Conservation (phyloP, 148 eudicot species). For the Rhododendron ovatum region DNA sequence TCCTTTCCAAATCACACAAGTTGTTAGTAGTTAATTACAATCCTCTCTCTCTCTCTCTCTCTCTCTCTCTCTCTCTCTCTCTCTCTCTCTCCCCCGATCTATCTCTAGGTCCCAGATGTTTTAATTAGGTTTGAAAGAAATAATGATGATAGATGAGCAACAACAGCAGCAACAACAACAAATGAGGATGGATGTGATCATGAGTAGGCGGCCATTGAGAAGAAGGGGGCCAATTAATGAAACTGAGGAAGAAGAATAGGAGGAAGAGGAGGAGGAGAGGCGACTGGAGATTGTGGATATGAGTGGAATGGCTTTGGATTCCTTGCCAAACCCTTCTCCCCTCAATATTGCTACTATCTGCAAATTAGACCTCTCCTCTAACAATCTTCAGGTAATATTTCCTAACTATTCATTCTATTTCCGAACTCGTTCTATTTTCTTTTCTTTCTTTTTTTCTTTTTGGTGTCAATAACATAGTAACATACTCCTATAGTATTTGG, state of each 20-base stretch:
- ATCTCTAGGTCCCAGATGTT: background rate
- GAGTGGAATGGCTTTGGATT: constrained; percentile 51
- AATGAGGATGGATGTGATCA: constrained; percentile 7
- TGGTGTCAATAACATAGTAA: no score
- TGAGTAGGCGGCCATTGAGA: background rate
- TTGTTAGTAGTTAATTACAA: background rate
- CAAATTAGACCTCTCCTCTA: constrained; percentile 74
- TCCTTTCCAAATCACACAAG: background rate
- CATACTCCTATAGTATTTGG: no score
- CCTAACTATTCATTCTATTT: background rate
- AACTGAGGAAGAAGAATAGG: background rate
- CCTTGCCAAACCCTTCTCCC: constrained; percentile 42
- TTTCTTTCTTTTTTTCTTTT: background rate
- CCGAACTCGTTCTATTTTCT: background rate
- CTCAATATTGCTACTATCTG: constrained; percentile 55
- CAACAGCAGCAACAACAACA: constrained; percentile 6
- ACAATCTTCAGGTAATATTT: constrained; percentile 54
- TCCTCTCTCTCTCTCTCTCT: background rate
- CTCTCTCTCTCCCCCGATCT: no score
- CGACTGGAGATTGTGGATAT: constrained; percentile 48
- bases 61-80: no score
- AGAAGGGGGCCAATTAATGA: background rate
- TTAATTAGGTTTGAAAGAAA: background rate
- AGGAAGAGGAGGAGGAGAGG: background rate
- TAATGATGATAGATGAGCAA: constrained; percentile 18